These are phyloP conservation scores for Calycina herbarum DNA, from an alignment of 2,329 filamentous ascomycete genomes.

Conservation along the genomic window DNA sequence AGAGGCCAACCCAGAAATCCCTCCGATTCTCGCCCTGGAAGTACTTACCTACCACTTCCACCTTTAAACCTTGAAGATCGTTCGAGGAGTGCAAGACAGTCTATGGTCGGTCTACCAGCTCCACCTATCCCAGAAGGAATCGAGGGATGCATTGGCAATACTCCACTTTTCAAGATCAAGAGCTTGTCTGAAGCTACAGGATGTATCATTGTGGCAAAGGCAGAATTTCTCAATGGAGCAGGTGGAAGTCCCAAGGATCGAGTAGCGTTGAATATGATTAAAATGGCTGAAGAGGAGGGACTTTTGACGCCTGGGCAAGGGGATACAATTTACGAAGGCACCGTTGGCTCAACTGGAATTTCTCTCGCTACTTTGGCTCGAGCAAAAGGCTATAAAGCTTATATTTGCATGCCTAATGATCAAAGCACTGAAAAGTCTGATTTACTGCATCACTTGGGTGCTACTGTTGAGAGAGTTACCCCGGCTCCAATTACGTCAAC, in stretches of 20 bases:
- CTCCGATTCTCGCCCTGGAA: slow-evolving; percentile 32
- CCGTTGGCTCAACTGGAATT: slow-evolving; percentile 93
- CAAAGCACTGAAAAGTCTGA: slow-evolving; percentile 86
- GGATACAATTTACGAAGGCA: slow-evolving; percentile 97
- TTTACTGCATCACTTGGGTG: slow-evolving; percentile 84
- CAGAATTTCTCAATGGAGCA: slow-evolving; percentile 93
- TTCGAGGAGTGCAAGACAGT: slow-evolving; percentile 43
- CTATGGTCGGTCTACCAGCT: slow-evolving; percentile 23
- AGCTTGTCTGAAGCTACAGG: slow-evolving; percentile 85
- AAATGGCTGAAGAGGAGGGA: slow-evolving; percentile 74
- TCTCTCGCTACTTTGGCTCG: slow-evolving; percentile 87
- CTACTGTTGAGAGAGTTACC: slow-evolving; percentile 85
- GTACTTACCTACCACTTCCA: slow-evolving; percentile 28
- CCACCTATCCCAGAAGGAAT: slow-evolving; percentile 70
- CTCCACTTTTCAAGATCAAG: slow-evolving; percentile 81
- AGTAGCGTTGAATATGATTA: slow-evolving; percentile 88
- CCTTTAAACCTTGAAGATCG: slow-evolving; percentile 58
- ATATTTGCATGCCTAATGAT: slow-evolving; percentile 98
- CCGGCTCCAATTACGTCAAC: slow-evolving; percentile 93
- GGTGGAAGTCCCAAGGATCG: slow-evolving; percentile 94
- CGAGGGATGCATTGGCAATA: slow-evolving; percentile 90
- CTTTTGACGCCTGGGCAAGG: slow-evolving; percentile 76
- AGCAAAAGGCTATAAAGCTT: slow-evolving; percentile 84
- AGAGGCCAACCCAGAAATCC: slow-evolving; percentile 30
- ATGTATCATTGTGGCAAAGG: slow-evolving; percentile 87